phyloP scores from a whole-genome alignment of 2,329 filamentous ascomycete genomes.

The Cytospora mali region DNA sequence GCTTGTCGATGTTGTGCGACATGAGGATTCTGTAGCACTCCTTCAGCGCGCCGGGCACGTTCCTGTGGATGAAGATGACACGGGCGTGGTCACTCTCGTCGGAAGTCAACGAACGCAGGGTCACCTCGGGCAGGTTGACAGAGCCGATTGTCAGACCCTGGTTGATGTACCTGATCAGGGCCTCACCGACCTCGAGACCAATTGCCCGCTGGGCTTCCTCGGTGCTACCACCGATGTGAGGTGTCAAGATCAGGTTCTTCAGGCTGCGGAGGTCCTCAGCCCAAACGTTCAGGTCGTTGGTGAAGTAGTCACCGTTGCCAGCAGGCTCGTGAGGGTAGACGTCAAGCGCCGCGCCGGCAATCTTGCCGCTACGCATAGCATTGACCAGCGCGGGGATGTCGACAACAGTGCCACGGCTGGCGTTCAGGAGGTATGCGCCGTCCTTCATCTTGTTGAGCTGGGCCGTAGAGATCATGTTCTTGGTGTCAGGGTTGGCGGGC shows the following conservation, averaged over 20 bases:
- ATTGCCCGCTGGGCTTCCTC: constrained; percentile 98
- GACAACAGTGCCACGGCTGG: constrained; percentile 89
- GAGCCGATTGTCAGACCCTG: constrained; percentile 88
- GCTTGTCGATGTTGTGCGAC: constrained; percentile 98
- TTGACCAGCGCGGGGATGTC: constrained; percentile 91
- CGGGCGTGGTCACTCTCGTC: constrained; percentile 89
- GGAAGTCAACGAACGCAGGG: constrained; percentile 83
- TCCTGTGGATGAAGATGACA: constrained; percentile 95
- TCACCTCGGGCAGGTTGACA: constrained; percentile 96
- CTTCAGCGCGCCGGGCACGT: constrained; percentile 91
- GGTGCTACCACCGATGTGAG: constrained; percentile 96
- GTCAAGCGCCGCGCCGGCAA: constrained; percentile 93
- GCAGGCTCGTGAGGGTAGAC: constrained; percentile 94
- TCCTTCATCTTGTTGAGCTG: constrained; percentile 89
- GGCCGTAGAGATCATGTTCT: constrained; percentile 80
- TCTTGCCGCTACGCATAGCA: constrained; percentile 80
- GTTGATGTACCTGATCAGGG: constrained; percentile 92
- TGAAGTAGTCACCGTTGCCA: constrained; percentile 95
- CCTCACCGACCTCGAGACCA: constrained; percentile 86
- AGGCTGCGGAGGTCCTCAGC: constrained; percentile 80
- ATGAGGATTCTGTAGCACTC: constrained; percentile 94
- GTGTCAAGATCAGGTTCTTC: constrained; percentile 92
- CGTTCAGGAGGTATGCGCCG: constrained; percentile 94
- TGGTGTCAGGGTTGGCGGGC: constrained; percentile 89
- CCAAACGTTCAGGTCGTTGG: constrained; percentile 79